Evolutionary conservation across 768 basidiomycete genomes (phyloP), one percentile per base, ranked within the genome.

Genomic region (Boletales sp.): DNA sequence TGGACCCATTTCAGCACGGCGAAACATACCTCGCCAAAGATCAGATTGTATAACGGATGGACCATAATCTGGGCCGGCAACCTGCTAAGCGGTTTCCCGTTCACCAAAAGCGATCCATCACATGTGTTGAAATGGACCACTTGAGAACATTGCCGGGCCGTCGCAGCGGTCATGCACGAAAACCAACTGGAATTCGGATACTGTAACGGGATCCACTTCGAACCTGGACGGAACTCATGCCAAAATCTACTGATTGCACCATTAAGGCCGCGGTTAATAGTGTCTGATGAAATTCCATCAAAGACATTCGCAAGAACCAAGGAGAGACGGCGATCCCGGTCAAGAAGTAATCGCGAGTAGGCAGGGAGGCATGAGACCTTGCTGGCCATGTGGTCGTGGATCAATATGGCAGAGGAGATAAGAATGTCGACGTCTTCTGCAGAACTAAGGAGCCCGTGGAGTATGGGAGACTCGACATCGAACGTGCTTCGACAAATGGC

Each of bases 401-500:
- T 49, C 0, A 63, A 45, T 36, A 70, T 55, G 0, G 59, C 49
- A 17, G 58, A 67, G 13, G 60, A 59, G 12, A 65, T 36, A 14
- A 63, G 47, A 25, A 56, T 15, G 0, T 55, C 43, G 15, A 68
- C 17, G 25, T 72, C 71, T 15, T 49, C 45, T 9, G 50, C 46
- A 0, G 54, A 56, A n/a, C 15, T 15, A n/a, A 72, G 53, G 4
- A 69, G 39, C 4, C 10, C 9, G 0, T 5, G 46, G 3, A 51
- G 18, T 31, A 56, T 12, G 0, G 18, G 11, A 3, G 50, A 31
- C 32, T 57, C 61, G 0, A 66, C 62, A 35, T 71, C 57, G 13
- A 61, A 66, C 0, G 56, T 65, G 21, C 61, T 58, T 17, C 76
- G 65, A 55, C 77, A 78, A n/a, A 66, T 65, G 5, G 62, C 60